phyloP scores from a whole-genome alignment of 176 grass and related monocot species.

The Guadua angustifolia region DNA sequence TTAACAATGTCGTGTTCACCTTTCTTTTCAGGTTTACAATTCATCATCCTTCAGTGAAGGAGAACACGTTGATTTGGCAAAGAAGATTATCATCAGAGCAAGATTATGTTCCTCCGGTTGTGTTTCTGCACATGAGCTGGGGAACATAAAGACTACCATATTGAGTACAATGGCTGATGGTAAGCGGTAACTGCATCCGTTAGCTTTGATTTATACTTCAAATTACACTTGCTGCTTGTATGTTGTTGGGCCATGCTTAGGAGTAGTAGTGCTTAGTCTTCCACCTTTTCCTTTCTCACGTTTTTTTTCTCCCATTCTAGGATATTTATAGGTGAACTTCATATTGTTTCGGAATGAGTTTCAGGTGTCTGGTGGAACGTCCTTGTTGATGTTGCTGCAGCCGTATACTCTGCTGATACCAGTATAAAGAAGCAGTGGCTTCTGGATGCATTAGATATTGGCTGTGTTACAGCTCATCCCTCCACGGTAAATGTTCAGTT shows the following conservation, averaged over 20 bases:
- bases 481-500: conserved; percentile 64
- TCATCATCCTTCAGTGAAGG: conserved; percentile 38
- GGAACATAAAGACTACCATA: conserved; percentile 59
- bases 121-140: conserved; percentile 62
- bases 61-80: conserved; percentile 53
- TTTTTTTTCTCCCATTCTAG: background rate
- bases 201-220: conserved; percentile 10
- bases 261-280: conserved; percentile 6
- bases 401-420: conserved; percentile 57
- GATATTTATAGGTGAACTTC: background rate
- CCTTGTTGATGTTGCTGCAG: conserved; percentile 69
- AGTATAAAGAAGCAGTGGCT: conserved; percentile 78
- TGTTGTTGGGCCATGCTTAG: conserved; percentile 15
- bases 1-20: conserved; percentile 31
- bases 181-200: conserved; percentile 58
- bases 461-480: conserved; percentile 74
- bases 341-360: conserved; percentile 28
- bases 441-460: conserved; percentile 86
- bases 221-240: background rate
- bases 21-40: conserved; percentile 59
- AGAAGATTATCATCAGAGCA: conserved; percentile 70
- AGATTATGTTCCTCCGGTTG: conserved; percentile 57
- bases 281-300: background rate
- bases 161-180: conserved; percentile 76
- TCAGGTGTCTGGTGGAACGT: conserved; percentile 86